phyloP scores from a whole-genome alignment of 371 early-diverging fungal species.

The Haplosporangium sp. region DNA sequence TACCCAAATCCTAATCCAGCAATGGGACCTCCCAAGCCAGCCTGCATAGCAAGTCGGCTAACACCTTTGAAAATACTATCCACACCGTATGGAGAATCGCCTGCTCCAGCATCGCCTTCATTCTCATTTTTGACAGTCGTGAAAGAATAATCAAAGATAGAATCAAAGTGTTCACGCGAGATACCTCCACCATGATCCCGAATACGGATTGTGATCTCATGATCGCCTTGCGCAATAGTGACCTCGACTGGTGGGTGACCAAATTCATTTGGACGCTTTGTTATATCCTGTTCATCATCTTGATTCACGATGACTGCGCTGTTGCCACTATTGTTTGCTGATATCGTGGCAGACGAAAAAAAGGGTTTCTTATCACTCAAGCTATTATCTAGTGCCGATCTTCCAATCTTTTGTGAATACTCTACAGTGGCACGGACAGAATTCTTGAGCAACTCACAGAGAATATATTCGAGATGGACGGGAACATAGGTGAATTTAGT shows the following conservation, averaged over 20 bases:
- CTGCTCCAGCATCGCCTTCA: slow-evolving; percentile 58
- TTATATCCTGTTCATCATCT: slow-evolving; percentile 28
- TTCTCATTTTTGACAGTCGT: slow-evolving; percentile 85
- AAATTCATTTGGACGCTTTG: slow-evolving; percentile 43
- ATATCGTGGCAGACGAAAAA: not conserved
- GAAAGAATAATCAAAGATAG: slow-evolving; percentile 93
- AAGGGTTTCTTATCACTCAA: not conserved
- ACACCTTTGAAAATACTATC: slow-evolving; percentile 71
- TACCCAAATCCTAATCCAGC: slow-evolving; percentile 73
- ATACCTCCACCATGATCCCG: slow-evolving; percentile 97
- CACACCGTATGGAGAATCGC: slow-evolving; percentile 53
- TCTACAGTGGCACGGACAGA: slow-evolving; percentile 93
- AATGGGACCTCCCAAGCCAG: slow-evolving; percentile 89
- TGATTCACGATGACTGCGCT: slow-evolving; percentile 31
- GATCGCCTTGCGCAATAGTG: slow-evolving; percentile 82
- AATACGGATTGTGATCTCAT: slow-evolving; percentile 88
- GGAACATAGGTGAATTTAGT: slow-evolving; percentile 90
- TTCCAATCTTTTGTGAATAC: slow-evolving; percentile 64
- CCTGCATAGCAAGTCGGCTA: slow-evolving; percentile 79
- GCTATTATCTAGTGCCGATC: slow-evolving; percentile 44
- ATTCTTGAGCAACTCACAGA: slow-evolving; percentile 94
- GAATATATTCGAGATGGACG: slow-evolving; percentile 95
- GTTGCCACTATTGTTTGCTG: not conserved
- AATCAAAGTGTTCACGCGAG: slow-evolving; percentile 75
- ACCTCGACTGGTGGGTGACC: slow-evolving; percentile 84